Evolutionary conservation across 306 rosid species (phyloP), one percentile per base, ranked within the genome.

Genomic region (Cicer chorassanicum): DNA sequence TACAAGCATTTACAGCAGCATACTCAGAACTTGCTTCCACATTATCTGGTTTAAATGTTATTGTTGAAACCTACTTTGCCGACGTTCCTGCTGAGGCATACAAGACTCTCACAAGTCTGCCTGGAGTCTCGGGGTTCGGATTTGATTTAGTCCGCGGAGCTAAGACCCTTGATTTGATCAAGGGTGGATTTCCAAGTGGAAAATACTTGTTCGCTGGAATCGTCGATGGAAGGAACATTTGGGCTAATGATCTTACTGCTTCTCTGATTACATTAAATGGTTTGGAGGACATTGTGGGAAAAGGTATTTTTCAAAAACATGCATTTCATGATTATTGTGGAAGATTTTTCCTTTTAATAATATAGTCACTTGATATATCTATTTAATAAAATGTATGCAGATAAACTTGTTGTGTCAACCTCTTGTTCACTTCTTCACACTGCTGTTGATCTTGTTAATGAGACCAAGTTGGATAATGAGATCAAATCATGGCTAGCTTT

Each of bases 151-250:
- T 92, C 73, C 93, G 97, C 66, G 97, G 97, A 76, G 18, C 83
- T 38, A 76, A 86, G 77, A 87, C 96, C 72, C 81, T 92, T 64
- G 88, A 80, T 43, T 81, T 92, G 87, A 83, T 92, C 65, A 88
- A 88, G 87, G 66, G 83, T 34, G 87, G 79, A 18, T 92, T 92
- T 69, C 97, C 97, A 29, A 82, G 79, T 65, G 97, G 90, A 66
- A 92, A 88, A 67, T 83, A 87, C 85, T 88, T 92, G 65, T 89
- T 92, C 77, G 97, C 96, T 71, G 97, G 97, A 56, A 82, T 92
- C 15, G 97, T 92, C 70, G 97, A 92, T 85, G 97, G 97, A 78
- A 89, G 97, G 78, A 92, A 89, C 87, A 92, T 92, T 68, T 92
- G 97, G 97, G 97, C 97, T 66, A 92, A 88, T 65, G 90, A 90